These are phyloP conservation scores for Saccharomycodes ludwigii DNA, from an alignment of 805 yeast genomes.

Conservation along the genomic window DNA sequence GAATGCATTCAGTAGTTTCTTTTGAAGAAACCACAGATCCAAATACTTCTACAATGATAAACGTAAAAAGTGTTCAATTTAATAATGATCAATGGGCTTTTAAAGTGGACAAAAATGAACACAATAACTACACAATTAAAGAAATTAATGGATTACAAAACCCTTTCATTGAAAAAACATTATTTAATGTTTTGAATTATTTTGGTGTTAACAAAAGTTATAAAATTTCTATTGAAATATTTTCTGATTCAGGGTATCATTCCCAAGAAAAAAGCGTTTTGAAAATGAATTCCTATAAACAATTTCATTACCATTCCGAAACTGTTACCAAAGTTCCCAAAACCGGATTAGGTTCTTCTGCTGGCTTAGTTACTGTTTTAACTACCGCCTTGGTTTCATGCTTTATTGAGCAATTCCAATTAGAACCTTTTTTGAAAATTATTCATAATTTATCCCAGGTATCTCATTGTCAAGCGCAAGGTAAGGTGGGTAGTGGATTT, in stretches of 20 bases:
- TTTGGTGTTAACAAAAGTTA: conserved; percentile 20
- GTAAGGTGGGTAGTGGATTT: conserved; percentile 92
- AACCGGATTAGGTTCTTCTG: conserved; percentile 94
- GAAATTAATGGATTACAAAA: conserved; percentile 32
- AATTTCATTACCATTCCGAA: conserved; percentile 47
- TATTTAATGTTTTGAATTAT: conserved; percentile 44
- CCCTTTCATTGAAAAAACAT: conserved; percentile 63
- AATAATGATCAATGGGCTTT: conserved; percentile 58
- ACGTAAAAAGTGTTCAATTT: conserved; percentile 75
- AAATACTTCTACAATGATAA: too few relatives aligned
- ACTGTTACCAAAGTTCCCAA: conserved; percentile 69
- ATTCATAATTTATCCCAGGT: conserved; percentile 81
- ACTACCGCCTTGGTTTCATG: conserved; percentile 53
- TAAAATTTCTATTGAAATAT: conserved; percentile 43
- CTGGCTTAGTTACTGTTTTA: conserved; percentile 77
- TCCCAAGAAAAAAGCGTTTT: conserved; percentile 43
- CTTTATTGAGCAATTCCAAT: conserved; percentile 26
- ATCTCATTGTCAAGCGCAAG: conserved; percentile 89
- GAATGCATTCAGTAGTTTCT: conserved; percentile 68
- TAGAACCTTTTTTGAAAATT: conserved; percentile 16
- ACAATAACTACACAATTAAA: conserved; percentile 10
- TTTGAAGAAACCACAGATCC: conserved; percentile 9
- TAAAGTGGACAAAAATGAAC: conserved; percentile 14
- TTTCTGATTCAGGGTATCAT: conserved; percentile 83
- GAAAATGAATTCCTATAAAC: conserved; percentile 24